Evolutionary conservation across 169 alveolate genomes (phyloP), one percentile per base, ranked within the genome.

Genomic region (Plasmodium vinckei): DNA sequence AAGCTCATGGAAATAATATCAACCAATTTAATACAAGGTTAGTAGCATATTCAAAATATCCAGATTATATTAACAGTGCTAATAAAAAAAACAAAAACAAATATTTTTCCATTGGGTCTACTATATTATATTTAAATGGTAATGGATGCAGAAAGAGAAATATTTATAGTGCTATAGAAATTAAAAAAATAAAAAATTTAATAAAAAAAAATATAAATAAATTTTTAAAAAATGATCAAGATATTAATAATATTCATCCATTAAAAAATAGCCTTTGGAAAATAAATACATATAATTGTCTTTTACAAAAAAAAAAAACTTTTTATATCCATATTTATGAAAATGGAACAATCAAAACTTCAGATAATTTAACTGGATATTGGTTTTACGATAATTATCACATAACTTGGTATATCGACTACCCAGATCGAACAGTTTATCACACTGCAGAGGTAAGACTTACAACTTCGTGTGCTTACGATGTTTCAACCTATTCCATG

Each of bases 361-460:
- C 72, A 1, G 51, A 79, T 15, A 39, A 65, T 65, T 23, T 79
- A 51, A 27, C 27, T 27, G 89, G 89, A 0, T 51, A 15, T 1
- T 79, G 89, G 89, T 51, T 23, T 44, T 79, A 65, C 25, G 56
- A 69, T 33, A 65, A 79, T 44, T 79, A 79, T 60, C 15, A 79
- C 47, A 13, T 79, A 13, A 79, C 89, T 0, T 79, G 89, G 89
- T 51, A 2, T 12, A 25, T 79, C 10, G 82, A 64, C 23, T 33
- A 65, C 53, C 53, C 33, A 2, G 54, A 79, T 5, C 33, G 51
- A 23, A 68, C 47, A 5, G 67, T 79, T 2, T 79, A 51, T 60
- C 67, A 79, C 82, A 79, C 89, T 25, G 82, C 89, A 3, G 89
- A 79, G 82, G 88, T 73, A 12, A 21, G 47, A 33, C 42, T 33